Conservation (phyloP, 352 stramenopile genomes). For the Aphanomyces euteiches region DNA sequence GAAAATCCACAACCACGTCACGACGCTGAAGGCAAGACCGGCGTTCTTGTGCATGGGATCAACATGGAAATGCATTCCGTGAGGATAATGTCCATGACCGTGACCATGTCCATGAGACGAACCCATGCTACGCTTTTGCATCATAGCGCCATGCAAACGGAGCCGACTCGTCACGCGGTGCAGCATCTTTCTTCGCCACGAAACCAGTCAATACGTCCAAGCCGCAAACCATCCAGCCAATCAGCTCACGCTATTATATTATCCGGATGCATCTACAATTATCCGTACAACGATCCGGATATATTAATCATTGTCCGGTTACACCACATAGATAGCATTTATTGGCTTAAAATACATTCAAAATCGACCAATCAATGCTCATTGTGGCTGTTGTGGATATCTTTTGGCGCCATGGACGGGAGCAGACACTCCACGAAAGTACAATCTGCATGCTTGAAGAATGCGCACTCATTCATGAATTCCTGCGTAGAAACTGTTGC, state of each 20-base stretch:
- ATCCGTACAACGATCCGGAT: neutral
- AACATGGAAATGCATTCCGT: slow-evolving; percentile 88
- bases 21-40: slow-evolving; percentile 78
- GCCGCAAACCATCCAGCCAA: neutral
- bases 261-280: neutral
- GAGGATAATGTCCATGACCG: slow-evolving; percentile 58
- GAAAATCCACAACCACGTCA: slow-evolving; percentile 90
- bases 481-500: slow-evolving; percentile 42
- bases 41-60: slow-evolving; percentile 85
- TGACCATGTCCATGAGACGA: slow-evolving; percentile 38
- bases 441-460: neutral
- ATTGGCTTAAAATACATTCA: no score
- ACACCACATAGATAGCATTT: no score
- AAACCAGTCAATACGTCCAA: slow-evolving; percentile 29
- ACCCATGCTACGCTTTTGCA: slow-evolving; percentile 56
- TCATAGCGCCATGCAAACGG: slow-evolving; percentile 6
- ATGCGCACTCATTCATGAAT: neutral
- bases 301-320: neutral
- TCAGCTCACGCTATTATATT: neutral
- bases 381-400: no score
- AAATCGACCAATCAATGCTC: no score
- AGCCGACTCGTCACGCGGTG: slow-evolving; percentile 29
- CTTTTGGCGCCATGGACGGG: neutral
- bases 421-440: neutral
- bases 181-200: slow-evolving; percentile 18